phyloP scores from a whole-genome alignment of 768 basidiomycete genomes.

The Mycena floridula region DNA sequence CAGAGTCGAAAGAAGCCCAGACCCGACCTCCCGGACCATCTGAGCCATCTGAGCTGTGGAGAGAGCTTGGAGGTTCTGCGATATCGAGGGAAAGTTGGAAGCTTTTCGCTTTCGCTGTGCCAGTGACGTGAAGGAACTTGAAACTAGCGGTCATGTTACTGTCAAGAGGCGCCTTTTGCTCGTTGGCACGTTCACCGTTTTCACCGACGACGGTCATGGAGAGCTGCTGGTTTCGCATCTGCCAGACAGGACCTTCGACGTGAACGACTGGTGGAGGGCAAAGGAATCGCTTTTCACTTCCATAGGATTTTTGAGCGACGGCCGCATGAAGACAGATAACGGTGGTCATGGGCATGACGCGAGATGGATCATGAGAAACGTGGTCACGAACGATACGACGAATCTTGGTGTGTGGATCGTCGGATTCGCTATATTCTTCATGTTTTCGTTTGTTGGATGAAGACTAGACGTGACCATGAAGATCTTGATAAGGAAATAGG shows the following conservation, averaged over 20 bases:
- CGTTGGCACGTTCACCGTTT: constrained; percentile 75
- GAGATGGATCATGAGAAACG: constrained; percentile 66
- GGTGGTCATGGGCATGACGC: constrained; percentile 84
- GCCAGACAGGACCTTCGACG: constrained; percentile 84
- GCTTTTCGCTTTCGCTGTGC: constrained; percentile 84
- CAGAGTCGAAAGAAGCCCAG: constrained; percentile 91
- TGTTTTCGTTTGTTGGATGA: constrained; percentile 70
- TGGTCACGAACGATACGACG: constrained; percentile 81
- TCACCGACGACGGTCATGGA: constrained; percentile 86
- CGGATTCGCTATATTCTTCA: constrained; percentile 60
- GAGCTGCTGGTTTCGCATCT: constrained; percentile 74
- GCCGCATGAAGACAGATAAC: constrained; percentile 88
- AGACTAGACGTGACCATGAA: constrained; percentile 16
- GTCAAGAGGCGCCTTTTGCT: constrained; percentile 80
- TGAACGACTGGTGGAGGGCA: constrained; percentile 92
- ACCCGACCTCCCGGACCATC: constrained; percentile 55
- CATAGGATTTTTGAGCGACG: constrained; percentile 94
- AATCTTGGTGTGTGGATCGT: constrained; percentile 72
- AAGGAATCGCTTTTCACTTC: constrained; percentile 91
- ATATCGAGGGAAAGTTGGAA: constrained; percentile 85
- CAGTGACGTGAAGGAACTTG: constrained; percentile 87
- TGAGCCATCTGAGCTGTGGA: constrained; percentile 37
- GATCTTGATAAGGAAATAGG: constrained; percentile 2
- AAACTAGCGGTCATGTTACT: constrained; percentile 83
- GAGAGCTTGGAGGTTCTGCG: constrained; percentile 60